A percentile compares a stretch with the other conserved stretches of the same genome.
These are phyloP conservation scores for Pseudogymnoascus sp. DNA, from an alignment of 2,329 filamentous ascomycete species.

Conservation along the genomic window DNA sequence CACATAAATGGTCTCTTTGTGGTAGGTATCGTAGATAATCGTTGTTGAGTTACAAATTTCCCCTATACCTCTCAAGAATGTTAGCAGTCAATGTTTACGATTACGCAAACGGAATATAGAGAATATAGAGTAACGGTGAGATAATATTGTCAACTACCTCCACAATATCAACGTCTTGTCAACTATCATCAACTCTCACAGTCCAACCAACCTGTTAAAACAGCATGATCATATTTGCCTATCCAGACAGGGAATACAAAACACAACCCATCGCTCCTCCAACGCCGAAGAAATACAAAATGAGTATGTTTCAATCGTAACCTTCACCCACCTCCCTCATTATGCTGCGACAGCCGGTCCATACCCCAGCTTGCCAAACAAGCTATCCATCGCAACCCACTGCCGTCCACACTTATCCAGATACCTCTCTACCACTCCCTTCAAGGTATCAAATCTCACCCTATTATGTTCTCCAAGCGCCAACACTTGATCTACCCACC, in stretches of 20 bases:
- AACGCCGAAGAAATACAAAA: constrained; percentile 4
- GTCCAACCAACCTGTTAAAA: background rate
- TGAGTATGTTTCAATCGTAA: constrained; percentile 3
- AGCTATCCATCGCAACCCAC: constrained; percentile 87
- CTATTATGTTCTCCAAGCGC: constrained; percentile 78
- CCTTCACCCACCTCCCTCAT: background rate
- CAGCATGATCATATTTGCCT: background rate
- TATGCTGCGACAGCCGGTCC: constrained; percentile 26
- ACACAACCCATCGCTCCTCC: background rate
- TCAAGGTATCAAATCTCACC: constrained; percentile 66
- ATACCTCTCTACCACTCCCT: constrained; percentile 71
- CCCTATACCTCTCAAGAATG: background rate
- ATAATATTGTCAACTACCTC: background rate
- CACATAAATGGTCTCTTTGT: background rate
- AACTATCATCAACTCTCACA: background rate
- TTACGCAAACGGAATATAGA: background rate
- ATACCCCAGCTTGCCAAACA: constrained; percentile 66
- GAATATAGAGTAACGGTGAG: background rate
- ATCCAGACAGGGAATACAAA: constrained; percentile 7
- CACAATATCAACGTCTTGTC: background rate
- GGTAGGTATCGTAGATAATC: constrained; percentile 1
- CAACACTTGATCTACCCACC: constrained; percentile 39
- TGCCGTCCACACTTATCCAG: constrained; percentile 82
- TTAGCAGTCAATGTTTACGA: background rate
- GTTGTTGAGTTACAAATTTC: background rate